Evolutionary conservation across 1,284 basidiomycete species (phyloP).

Genomic region (Trichosporon sp.): DNA sequence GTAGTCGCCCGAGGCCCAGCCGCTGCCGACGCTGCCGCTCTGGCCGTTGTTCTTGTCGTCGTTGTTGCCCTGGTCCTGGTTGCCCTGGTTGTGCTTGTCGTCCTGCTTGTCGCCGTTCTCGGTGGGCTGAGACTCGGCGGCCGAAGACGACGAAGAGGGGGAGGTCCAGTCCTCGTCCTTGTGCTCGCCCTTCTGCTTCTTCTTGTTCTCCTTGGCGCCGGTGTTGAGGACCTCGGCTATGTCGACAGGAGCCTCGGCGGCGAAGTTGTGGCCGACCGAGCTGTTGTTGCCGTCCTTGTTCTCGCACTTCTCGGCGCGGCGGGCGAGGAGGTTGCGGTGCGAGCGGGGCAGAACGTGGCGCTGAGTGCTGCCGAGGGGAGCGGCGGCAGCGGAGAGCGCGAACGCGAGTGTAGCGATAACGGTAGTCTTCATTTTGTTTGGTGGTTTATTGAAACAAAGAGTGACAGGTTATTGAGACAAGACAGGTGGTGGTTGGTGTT

Average conservation of each 20-base stretch:
- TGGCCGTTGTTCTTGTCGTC: neutral
- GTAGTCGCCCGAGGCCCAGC: neutral
- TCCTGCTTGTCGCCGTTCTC: neutral
- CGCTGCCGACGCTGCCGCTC: neutral
- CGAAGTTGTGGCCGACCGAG: slow-evolving; percentile 9
- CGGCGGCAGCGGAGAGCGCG: slow-evolving; percentile 11
- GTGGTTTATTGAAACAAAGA: neutral
- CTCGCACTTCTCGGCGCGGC: neutral
- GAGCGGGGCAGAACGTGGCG: neutral
- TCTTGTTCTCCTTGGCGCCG: slow-evolving; percentile 12
- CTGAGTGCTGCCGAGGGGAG: neutral
- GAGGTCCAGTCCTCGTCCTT: neutral
- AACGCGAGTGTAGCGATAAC: slow-evolving; percentile 16
- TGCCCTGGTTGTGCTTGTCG: neutral
- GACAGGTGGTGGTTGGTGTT: neutral
- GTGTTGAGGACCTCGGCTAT: neutral
- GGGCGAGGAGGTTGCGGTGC: neutral
- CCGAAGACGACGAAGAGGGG: neutral
- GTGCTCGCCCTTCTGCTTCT: slow-evolving; percentile 5
- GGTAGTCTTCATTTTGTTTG: slow-evolving; percentile 17
- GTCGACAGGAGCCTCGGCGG: neutral
- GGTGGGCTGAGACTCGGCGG: neutral
- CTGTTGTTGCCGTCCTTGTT: neutral
- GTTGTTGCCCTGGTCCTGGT: neutral
- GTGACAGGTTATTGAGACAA: slow-evolving; percentile 9